Evolutionary conservation across 169 alveolate species (phyloP), one percentile per base, ranked within the genome.

Genomic region (Babesia caballi): DNA sequence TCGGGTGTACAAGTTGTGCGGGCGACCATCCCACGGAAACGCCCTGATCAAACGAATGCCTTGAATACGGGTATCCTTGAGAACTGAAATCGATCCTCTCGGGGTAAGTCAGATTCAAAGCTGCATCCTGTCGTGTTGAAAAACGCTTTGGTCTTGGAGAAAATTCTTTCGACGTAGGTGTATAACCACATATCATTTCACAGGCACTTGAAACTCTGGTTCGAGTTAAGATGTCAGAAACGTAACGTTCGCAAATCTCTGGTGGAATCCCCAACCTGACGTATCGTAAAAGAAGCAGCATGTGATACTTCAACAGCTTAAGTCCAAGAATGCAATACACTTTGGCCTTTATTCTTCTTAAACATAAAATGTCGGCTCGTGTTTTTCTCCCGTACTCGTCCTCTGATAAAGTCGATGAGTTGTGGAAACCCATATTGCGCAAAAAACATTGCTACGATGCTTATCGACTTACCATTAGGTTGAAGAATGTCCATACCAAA

Each of bases 181-280:
- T 69, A 15, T 81, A 42, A 50, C 66, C 69, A 52, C 90, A 88
- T 28, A 57, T 54, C 69, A 66, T 27, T 6, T 69, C 75, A 46
- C 74, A 83, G 19, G 85, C 75, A 38, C 50, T 32, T 3, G 91
- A 44, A 35, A 84, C 51, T 57, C 80, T 49, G 17, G 52, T 67
- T 19, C 70, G 54, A 46, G 73, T 84, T 49, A 88, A 28, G 40
- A 88, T 66, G 41, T 88, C 90, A 21, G 65, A 42, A 33, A 83
- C 40, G 53, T 75, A 84, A 52, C 91, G 72, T 19, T 74, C 69
- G 25, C 90, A 40, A 30, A 88, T 83, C 56, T 88, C 93, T 14
- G 69, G 68, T 9, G 93, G 93, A 21, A 88, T 88, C 27, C 88
- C 88, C 35, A 81, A 42, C 42, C 84, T 60, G 19, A 81, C 71